Evolutionary conservation across 139 green algal species (phyloP), one percentile per base, ranked within the genome.

Genomic region (Monoraphidium neglectum): DNA sequence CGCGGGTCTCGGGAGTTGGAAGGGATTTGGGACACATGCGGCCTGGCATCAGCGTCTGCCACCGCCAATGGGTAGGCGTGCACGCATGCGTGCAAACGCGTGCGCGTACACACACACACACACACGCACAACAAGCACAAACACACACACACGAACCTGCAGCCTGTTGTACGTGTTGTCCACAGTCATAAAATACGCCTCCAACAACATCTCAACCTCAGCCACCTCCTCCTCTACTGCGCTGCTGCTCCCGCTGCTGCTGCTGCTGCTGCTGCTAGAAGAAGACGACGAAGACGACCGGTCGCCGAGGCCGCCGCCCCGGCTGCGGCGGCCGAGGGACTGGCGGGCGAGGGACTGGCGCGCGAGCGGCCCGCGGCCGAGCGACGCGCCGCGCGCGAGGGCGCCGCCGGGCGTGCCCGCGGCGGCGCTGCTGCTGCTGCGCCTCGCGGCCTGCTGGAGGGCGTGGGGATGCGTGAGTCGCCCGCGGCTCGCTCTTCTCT

Each of bases 151-250:
- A 69, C 96, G 79, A 47, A 90, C 90, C 81, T 90, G 78, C 68
- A 95, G 82, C 72, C 90, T 88, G 80, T 95, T 94, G 84, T 82
- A 89, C 23, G 83, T 88, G 59, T 94, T 93, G 70, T 85, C 65
- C 33, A 82, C 54, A 40, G 83, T 56, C 83, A 88, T 82, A 72
- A 87, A 87, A 70, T 94, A 93, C 2, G 85, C 77, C 79, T 95
- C 90, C 80, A 95, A 76, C 16, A 95, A 54, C 88, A 93, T 92
- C 81, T 94, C 90, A 64, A 94, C 90, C 80, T 90, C 81, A 32
- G 86, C 83, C 68, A 87, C 84, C 79, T 88, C 83, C 63, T 78
- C 85, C 74, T 93, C 81, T 30, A 91, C 78, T 36, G 32, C 73
- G 74, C 53, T 76, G 37, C 63, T 59, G 53, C 53, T 36, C 53